These are phyloP conservation scores for Zopfia rhizophila DNA, from an alignment of 2,329 filamentous ascomycete genomes.

Conservation along the genomic window DNA sequence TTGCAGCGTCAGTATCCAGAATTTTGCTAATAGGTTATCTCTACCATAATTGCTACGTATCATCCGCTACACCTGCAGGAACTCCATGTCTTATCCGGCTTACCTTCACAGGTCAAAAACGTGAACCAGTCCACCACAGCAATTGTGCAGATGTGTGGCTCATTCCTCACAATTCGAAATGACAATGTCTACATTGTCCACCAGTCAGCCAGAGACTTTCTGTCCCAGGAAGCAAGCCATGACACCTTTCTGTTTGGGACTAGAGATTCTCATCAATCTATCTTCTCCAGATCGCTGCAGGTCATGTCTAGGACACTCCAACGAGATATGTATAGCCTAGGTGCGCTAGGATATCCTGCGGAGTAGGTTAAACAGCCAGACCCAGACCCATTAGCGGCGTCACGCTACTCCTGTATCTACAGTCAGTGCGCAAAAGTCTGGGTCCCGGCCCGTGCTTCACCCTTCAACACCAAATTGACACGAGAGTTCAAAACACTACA, in stretches of 20 bases:
- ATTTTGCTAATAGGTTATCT: no score
- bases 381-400: conserved; percentile 31
- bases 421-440: no score
- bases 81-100: conserved; percentile 39
- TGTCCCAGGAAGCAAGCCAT: conserved; percentile 30
- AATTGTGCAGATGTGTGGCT: conserved; percentile 50
- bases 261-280: conserved; percentile 35
- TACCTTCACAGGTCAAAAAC: conserved; percentile 17
- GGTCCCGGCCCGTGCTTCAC: no score
- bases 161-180: conserved; percentile 56
- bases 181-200: no score
- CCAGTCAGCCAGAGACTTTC: conserved; percentile 57
- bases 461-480: no score
- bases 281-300: no score
- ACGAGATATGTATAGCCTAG: no score
- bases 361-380: conserved; percentile 27
- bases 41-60: no score
- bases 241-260: conserved; percentile 43
- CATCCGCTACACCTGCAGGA: not conserved
- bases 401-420: conserved; percentile 39
- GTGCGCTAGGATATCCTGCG: no score
- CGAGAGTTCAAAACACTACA: no score
- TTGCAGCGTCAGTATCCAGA: no score
- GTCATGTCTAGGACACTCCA: no score
- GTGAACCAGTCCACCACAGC: conserved; percentile 20